A percentile compares a stretch with the other conserved stretches of the same genome.
phyloP scores from a whole-genome alignment of 192 early-diverging fungal genomes.

The Rhizophagus sp. region DNA sequence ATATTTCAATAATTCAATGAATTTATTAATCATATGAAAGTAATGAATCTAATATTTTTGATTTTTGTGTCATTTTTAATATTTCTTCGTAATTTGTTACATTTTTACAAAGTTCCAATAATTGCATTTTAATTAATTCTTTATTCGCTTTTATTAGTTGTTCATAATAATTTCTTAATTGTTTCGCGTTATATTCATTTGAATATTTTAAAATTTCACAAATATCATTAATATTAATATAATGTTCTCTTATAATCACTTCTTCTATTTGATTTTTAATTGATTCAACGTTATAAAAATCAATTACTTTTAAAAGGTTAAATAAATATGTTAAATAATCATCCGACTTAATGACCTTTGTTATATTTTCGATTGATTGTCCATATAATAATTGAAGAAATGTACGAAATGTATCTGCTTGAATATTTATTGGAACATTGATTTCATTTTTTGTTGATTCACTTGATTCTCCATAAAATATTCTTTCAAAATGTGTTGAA shows the following conservation, averaged over 20 bases:
- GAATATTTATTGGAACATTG: neutral
- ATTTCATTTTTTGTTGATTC: neutral
- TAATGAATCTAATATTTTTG: too few species aligned
- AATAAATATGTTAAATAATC: neutral
- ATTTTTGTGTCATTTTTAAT: too few species aligned
- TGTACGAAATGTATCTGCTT: neutral
- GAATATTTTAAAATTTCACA: neutral
- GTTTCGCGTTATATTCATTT: neutral
- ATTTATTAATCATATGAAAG: too few species aligned
- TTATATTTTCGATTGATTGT: neutral
- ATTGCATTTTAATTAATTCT: too few species aligned
- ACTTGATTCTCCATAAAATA: neutral
- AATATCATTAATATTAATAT: constrained; percentile 1
- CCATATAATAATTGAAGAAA: neutral
- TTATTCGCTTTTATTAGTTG: neutral
- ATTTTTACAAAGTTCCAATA: too few species aligned
- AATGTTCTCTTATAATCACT: neutral
- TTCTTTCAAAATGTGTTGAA: neutral
- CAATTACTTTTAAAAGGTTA: neutral
- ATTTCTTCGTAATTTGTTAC: too few species aligned
- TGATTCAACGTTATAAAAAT: neutral
- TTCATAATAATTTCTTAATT: neutral
- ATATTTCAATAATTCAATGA: too few species aligned
- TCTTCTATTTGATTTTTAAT: neutral
- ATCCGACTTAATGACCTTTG: too few species aligned